Evolutionary conservation across 2,329 filamentous ascomycete genomes (phyloP), one percentile per base, ranked within the genome.

Genomic region (Harringtonia lauricola): DNA sequence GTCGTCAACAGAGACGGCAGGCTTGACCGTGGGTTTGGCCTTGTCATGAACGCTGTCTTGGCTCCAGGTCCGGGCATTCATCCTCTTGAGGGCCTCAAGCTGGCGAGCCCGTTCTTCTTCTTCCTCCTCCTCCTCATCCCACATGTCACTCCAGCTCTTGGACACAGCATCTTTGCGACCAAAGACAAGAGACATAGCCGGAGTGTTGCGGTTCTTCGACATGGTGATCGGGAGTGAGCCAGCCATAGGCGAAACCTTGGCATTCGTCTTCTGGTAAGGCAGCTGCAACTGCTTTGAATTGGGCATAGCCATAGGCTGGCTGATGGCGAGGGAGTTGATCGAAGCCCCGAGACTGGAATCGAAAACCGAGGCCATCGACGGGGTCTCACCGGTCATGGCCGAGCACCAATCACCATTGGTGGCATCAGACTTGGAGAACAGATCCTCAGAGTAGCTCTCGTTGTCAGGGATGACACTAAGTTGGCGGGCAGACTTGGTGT

Each of bases 141-240:
- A 95, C 62, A 96, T 79, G 61, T 98, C 92, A 57, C 89, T 95
- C 92, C 92, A 98, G 70, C 92, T 96, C 81, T 96, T 96, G 45
- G 92, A 95, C 39, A 94, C 86, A 39, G 75, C 70, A 37, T 90
- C 83, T 49, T 79, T 76, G 59, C 83, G 79, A 57, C 85, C 86
- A 59, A 94, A 90, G 41, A 90, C 77, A 57, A 83, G 76, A 5
- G 85, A 80, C 72, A 90, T 81, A 48, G 85, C 81, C 43, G 76
- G 68, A 34, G 76, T 74, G 49, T 78, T 71, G 52, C 76, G 76
- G 1, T 86, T 83, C 58, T 92, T 79, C 14, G 83, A 84, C 64
- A 89, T 86, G 49, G 75, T 79, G 58, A 92, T 90, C 6, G 85
- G 81, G 22, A 92, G 71, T 2, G 87, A 86, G 33, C 76, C 80